Conservation (phyloP, 1,139 yeast species). For the Suhomyces wounanorum region DNA sequence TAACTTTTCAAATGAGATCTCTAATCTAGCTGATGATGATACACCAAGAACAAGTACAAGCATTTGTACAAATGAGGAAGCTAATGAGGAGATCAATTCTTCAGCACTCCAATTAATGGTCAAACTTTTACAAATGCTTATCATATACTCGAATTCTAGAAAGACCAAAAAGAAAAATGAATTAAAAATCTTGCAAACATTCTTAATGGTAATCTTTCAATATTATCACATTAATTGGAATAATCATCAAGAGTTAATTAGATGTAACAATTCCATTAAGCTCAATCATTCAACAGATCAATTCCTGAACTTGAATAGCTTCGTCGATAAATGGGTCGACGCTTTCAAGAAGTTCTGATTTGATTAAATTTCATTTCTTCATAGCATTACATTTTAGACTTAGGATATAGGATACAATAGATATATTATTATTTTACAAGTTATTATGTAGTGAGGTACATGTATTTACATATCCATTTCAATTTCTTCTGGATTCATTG, state of each 20-base stretch:
- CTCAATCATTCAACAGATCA: conserved; percentile 41
- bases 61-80: conserved; percentile 10
- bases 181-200: conserved; percentile 36
- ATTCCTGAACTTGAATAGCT: conserved; percentile 36
- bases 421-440: not conserved
- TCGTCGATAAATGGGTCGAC: conserved; percentile 43
- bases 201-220: conserved; percentile 36
- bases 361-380: conserved; percentile 1
- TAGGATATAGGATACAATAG: conserved; percentile 5
- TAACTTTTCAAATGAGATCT: conserved; percentile 7
- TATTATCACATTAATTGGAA: conserved; percentile 51
- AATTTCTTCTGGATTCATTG: conserved; percentile 64
- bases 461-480: conserved; percentile 51
- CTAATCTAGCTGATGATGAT: conserved; percentile 5
- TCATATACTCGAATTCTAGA: conserved; percentile 40
- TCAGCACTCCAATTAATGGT: conserved; percentile 31
- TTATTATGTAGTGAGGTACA: too few relatives aligned
- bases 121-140: conserved; percentile 37
- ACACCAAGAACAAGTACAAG: conserved; percentile 14
- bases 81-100: conserved; percentile 21
- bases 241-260: conserved; percentile 35
- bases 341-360: conserved; percentile 22
- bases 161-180: conserved; percentile 36
- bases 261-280: conserved; percentile 38
- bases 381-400: conserved; percentile 1